These are phyloP conservation scores for Paracoccidioides lutzii DNA, from an alignment of 2,329 filamentous ascomycete species.

Conservation along the genomic window DNA sequence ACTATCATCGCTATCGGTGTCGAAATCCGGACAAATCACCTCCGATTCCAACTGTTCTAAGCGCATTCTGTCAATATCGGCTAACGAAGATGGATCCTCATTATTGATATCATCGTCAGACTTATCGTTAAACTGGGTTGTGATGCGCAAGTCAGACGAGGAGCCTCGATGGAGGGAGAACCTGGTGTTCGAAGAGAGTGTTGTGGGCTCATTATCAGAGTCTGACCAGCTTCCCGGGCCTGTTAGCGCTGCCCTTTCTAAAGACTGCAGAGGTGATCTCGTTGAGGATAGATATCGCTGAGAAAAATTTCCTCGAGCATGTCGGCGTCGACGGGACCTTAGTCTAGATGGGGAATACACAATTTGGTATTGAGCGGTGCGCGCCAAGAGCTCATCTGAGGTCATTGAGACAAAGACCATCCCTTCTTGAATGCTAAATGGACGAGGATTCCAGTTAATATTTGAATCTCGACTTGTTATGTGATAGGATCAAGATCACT, in stretches of 20 bases:
- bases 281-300: constrained; percentile 28
- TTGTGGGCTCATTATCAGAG: constrained; percentile 15
- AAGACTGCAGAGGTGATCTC: constrained; percentile 24
- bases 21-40: not conserved
- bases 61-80: constrained; percentile 17
- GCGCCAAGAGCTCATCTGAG: constrained; percentile 57
- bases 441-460: not conserved
- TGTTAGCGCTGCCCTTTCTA: constrained; percentile 18
- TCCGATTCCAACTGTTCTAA: constrained; percentile 9
- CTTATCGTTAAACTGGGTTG: constrained; percentile 25
- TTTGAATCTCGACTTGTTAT: not conserved
- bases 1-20: constrained; percentile 18
- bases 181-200: constrained; percentile 4
- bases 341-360: constrained; percentile 40
- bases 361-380: constrained; percentile 64
- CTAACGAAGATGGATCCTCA: constrained; percentile 16
- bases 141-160: constrained; percentile 21
- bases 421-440: constrained; percentile 65
- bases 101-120: constrained; percentile 28
- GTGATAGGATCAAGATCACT: constrained; percentile 27
- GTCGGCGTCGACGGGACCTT: constrained; percentile 18
- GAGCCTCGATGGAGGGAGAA: not conserved
- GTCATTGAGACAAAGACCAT: constrained; percentile 87
- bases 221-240: constrained; percentile 16
- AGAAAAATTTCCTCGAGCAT: constrained; percentile 22